Base-by-base conservation (phyloP, 2,329 filamentous ascomycete genomes). In the Metarhizium sp. region DNA sequence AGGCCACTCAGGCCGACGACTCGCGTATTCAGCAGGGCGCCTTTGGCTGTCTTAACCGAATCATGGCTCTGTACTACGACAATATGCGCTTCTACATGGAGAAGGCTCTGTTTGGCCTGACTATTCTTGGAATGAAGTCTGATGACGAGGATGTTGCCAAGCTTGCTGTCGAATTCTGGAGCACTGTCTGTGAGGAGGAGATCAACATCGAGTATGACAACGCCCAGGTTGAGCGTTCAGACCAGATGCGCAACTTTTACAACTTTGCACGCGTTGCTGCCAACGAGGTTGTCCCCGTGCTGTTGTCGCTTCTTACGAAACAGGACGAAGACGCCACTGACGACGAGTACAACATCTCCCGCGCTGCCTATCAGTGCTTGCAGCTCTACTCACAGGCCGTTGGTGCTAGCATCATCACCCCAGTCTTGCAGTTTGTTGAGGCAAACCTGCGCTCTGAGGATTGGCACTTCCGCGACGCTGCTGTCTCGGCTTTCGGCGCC, bases 41-140 rank as follows among this genome's bases (percentile, higher is more conserved):
- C 47, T 99, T 96, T 70, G 94, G 94, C 65, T 97, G 94, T 72
- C 77, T 99, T 63, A 99, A 99, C 81, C 86, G 94, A 67, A 97
- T 99, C 73, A 99, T 99, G 94, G 89, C 82, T 58, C 82, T 96
- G 60, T 99, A 99, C 80, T 99, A 99, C 72, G 94, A 99, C 67
- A 95, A 96, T 77, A 99, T 99, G 94, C 87, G 92, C 66, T 99
- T 96, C 75, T 99, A 99, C 78, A 99, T 99, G 94, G 94, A 99
- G 80, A 97, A 97, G 83, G 94, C 94, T 40, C 81, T 99, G 47
- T 99, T 99, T 66, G 94, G 94, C 57, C 81, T 99, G 45, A 99
- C 94, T 43, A 96, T 99, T 60, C 86, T 96, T 70, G 94, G 94
- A 63, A 99, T 99, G 94, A 96, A 96, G 82, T 95, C 85, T 65